Percentiles rank a stretch among this genome's conserved stretches.
Conservation (phyloP, 768 basidiomycete genomes). For the Lactarius deliciosus region DNA sequence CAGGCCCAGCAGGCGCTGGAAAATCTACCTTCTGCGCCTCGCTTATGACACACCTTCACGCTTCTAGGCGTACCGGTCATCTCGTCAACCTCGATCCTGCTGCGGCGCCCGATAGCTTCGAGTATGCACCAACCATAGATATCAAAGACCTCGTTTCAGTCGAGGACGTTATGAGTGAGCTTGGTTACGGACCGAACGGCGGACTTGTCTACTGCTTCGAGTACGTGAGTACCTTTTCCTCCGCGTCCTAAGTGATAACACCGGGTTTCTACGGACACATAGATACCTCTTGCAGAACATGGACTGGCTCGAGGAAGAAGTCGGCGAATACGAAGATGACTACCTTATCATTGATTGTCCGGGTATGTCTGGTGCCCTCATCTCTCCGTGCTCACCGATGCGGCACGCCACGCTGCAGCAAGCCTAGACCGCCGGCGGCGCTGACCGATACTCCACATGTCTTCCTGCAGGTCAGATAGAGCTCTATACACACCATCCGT, state of each 20-base stretch:
- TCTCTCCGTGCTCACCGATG: constrained; percentile 9
- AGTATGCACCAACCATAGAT: constrained; percentile 90
- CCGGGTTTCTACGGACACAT: constrained; percentile 10
- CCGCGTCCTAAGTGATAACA: not conserved
- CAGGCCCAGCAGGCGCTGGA: constrained; percentile 97
- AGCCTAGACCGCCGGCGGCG: not conserved
- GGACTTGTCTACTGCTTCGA: constrained; percentile 98
- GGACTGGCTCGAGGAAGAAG: constrained; percentile 97
- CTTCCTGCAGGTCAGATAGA: constrained; percentile 83
- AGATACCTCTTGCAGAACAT: constrained; percentile 97
- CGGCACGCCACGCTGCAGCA: constrained; percentile 10
- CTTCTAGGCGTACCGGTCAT: constrained; percentile 81
- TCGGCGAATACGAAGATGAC: constrained; percentile 94
- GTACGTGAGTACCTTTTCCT: constrained; percentile 67
- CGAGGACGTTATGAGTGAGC: constrained; percentile 94
- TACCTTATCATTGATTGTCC: constrained; percentile 93
- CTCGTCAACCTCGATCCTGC: constrained; percentile 98
- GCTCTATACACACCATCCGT: constrained; percentile 96
- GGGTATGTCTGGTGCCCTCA: constrained; percentile 45
- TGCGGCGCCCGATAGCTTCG: constrained; percentile 80
- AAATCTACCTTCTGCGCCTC: constrained; percentile 93
- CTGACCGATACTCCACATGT: constrained; percentile 17
- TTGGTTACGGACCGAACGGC: constrained; percentile 95
- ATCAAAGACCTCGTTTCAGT: constrained; percentile 90
- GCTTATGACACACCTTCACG: constrained; percentile 84